Base-by-base conservation (phyloP, 2,329 filamentous ascomycete species). In the Fusarium annulatum region DNA sequence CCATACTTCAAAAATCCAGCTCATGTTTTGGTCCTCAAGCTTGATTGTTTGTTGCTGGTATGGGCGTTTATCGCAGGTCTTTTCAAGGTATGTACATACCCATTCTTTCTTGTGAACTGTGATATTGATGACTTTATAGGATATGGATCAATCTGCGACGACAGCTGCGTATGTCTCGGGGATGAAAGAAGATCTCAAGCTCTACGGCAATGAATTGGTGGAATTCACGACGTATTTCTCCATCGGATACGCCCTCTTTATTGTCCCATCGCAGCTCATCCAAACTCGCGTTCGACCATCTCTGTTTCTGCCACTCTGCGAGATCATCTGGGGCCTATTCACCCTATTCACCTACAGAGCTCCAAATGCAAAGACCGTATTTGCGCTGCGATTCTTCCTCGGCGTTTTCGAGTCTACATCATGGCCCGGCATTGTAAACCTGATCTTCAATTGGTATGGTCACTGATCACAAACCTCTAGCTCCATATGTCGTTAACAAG, bases 1-100 rank as follows among this genome's bases (percentile, higher is more conserved):
- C 79, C 79, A 1, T 80, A 80, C 49, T 80, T 80, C 16, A 69
- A 76, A 26, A 66, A 80, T 30, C 76, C 79, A 2, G 58, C 70
- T 7, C 79, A 78, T 62, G 76, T 79, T 7, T 36, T 81, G 34
- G 69, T 80, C 1, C 64, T 80, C 14, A 81, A 81, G 55, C 69
- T 81, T 5, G 79, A 81, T 46, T 34, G 74, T 18, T 46, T 81
- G 0, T 67, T 81, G 3, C 67, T 78, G 53, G 66, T 78, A 1
- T 80, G 80, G 76, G 79, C 78, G 1, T 42, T 69, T 12, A 61
- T 77, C 14, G 75, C 75, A 0, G 75, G 75, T 4, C 18, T 56
- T 16, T 58, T 67, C 41, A 70, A 72, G 56, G 70, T 60, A 60
- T 26, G 7, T 38, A 14, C 9, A n/a, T 5, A 9, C 10, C 30